phyloP scores from a whole-genome alignment of 495 filamentous ascomycete genomes.

The Daldinia concentrica region DNA sequence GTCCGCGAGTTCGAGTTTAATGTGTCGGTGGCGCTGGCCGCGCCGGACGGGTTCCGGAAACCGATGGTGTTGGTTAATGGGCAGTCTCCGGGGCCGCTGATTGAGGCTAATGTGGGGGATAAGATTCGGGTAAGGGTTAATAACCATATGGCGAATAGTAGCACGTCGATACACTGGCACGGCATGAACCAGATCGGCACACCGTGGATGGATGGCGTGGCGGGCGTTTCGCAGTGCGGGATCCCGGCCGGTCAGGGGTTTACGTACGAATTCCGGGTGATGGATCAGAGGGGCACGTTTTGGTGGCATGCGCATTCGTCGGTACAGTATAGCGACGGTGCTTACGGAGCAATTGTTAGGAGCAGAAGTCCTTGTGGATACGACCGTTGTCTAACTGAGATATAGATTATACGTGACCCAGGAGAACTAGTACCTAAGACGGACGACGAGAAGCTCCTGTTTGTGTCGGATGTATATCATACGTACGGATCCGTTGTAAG shows the following conservation, averaged over 20 bases:
- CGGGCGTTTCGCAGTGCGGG: slow-evolving; percentile 58
- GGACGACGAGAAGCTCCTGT: slow-evolving; percentile 44
- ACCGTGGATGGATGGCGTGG: slow-evolving; percentile 56
- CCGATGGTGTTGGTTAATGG: slow-evolving; percentile 65
- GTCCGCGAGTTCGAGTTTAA: slow-evolving; percentile 46
- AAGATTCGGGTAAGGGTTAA: slow-evolving; percentile 43
- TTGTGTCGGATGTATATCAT: slow-evolving; percentile 46
- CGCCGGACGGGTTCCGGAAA: slow-evolving; percentile 62
- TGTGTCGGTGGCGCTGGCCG: slow-evolving; percentile 36
- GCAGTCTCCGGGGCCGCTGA: slow-evolving; percentile 64
- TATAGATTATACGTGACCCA: slow-evolving; percentile 42
- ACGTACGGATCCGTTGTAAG: slow-evolving; percentile 52
- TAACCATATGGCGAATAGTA: slow-evolving; percentile 46
- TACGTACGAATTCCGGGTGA: slow-evolving; percentile 62
- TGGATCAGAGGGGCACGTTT: slow-evolving; percentile 62
- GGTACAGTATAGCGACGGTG: slow-evolving; percentile 56
- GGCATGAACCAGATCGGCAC: slow-evolving; percentile 28
- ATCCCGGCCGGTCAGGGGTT: slow-evolving; percentile 56
- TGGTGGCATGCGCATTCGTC: slow-evolving; percentile 68
- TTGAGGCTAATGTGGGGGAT: slow-evolving; percentile 61
- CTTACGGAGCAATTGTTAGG: slow-evolving; percentile 61
- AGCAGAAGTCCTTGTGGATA: slow-evolving; percentile 5
- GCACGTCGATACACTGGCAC: slow-evolving; percentile 54
- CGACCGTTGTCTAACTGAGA: not conserved
- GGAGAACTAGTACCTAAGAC: slow-evolving; percentile 41